Base-by-base conservation (phyloP, 2,329 filamentous ascomycete species). In the Exophiala viscosa region DNA sequence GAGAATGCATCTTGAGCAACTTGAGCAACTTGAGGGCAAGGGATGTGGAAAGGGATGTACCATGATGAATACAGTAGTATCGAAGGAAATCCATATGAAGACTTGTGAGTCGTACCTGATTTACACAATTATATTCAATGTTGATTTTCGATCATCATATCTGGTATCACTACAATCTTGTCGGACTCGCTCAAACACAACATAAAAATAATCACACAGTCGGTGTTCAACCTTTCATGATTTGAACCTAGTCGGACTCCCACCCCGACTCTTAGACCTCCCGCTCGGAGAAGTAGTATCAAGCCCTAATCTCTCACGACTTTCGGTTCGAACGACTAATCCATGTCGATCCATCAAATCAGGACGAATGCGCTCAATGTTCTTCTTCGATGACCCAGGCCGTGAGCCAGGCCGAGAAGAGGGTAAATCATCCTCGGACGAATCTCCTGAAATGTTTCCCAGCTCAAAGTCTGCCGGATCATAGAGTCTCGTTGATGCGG, bases 311-410 rank as follows among this genome's bases (percentile, higher is more conserved):
- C 88, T 79, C 66, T 97, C 93, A 48, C 90, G 78, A 66, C 90
- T 95, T 66, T 96, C 92, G 0, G 88, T 95, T 60, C 92, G 77
- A 2, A 90, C 81, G 48, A 88, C 84, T 58, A 96, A 68, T 1
- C 91, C 91, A 42, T 81, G 84, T 35, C 90, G 71, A 50, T 82
- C 80, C 60, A 81, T 79, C 8, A 75, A 67, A 58, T 74, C 48
- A 20, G 56, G 50, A 14, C 23, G 52, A 28, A 60, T 17, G 59
- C 66, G 47, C 61, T 66, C 66, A 64, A 69, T 31, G 15, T 50
- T 43, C 13, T n/a, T 40, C 53, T 78, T 80, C 1, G 85, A 88
- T 1, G 82, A 80, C 62, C 87, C 75, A 15, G 57, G 40, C 87
- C 87, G 1, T 84, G 87, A 55, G 17, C 36, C 38, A 32, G 2